Base-by-base conservation (phyloP, 2,329 filamentous ascomycete genomes). In the Epicoccum sorghinum region DNA sequence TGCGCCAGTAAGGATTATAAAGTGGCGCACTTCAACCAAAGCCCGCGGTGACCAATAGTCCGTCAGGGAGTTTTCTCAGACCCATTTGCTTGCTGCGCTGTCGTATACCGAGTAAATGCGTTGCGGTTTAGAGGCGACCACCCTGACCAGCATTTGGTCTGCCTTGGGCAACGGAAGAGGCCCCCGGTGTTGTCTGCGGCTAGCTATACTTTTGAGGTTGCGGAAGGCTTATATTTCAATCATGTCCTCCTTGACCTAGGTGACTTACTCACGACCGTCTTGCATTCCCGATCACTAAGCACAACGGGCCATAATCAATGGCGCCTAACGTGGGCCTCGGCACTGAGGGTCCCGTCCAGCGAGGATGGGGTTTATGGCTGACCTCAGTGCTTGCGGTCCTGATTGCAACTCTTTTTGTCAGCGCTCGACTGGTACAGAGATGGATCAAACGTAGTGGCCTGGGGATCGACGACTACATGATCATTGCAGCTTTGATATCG, bases 391-490 rank as follows among this genome's bases (percentile, higher is more conserved):
- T 66, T n/a, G 57, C 56, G 14, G 61, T 67, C 13, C 38, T 60
- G 1, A 46, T 66, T 3, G 58, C 62, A 27, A 55, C 56, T 7
- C 25, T 61, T 3, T 67, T 66, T 36, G 60, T 67, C 2, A 40
- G 32, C 14, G 63, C 60, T 25, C 49, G 65, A 45, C 37, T 67
- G 29, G 18, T 48, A 10, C 63, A 67, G 37, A 53, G 65, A 27
- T 35, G 54, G 8, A 38, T 57, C 38, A 66, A 61, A 50, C 55
- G 52, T 22, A 61, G 47, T 24, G 58, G 63, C 3, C n/a, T 66
- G 1, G 65, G 63, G 18, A 30, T 59, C 43, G 63, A 67, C 37
- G 63, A 67, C 43, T 65, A 65, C 33, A 59, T 62, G 57, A 66
- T 67, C n/a, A 53, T 67, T 7, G 58, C 55, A 8, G 58, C 65